A percentile compares a stretch with the other conserved stretches of the same genome.
Evolutionary conservation across 805 yeast species (phyloP).

Genomic region (Dipodascopsis tothii): DNA sequence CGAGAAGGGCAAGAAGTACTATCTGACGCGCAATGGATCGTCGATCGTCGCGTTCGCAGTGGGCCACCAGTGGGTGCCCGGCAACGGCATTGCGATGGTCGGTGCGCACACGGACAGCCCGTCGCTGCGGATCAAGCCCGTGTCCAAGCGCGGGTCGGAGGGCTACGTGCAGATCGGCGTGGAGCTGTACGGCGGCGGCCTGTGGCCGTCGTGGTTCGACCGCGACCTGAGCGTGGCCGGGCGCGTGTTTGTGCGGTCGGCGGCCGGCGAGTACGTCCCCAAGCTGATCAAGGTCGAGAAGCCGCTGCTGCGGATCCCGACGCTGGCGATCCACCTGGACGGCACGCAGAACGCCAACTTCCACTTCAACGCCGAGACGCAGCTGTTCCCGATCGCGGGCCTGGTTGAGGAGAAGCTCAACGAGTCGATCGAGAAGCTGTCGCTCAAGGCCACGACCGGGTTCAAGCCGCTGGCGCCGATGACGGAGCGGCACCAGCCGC

Average conservation of each 20-base stretch:
- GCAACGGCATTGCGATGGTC: conserved; percentile 74
- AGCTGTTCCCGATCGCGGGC: conserved; percentile 81
- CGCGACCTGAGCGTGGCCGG: conserved; percentile 87
- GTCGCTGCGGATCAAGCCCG: conserved; percentile 68
- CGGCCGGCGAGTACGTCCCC: conserved; percentile 40
- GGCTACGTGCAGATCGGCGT: conserved; percentile 85
- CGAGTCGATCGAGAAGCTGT: conserved; percentile 11
- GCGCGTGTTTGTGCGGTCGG: conserved; percentile 63
- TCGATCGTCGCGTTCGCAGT: conserved; percentile 59
- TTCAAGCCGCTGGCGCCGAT: conserved; percentile 6
- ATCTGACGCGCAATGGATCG: conserved; percentile 61
- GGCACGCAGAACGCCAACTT: conserved; percentile 67
- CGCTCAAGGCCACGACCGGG: conserved; percentile 15
- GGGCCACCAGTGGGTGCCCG: conserved; percentile 59
- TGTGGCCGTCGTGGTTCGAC: conserved; percentile 95
- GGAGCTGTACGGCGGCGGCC: conserved; percentile 89
- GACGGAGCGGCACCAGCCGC: conserved; percentile 1
- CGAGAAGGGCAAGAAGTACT: conserved; percentile 47
- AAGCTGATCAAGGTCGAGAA: conserved; percentile 67
- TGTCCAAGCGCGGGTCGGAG: conserved; percentile 56
- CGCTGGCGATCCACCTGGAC: conserved; percentile 84
- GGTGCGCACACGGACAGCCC: conserved; percentile 99
- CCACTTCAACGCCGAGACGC: conserved; percentile 80
- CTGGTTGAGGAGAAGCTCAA: conserved; percentile 36
- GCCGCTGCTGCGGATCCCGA: conserved; percentile 83